These are phyloP conservation scores for Apiospora hydei DNA, from an alignment of 2,329 filamentous ascomycete species.

Conservation along the genomic window DNA sequence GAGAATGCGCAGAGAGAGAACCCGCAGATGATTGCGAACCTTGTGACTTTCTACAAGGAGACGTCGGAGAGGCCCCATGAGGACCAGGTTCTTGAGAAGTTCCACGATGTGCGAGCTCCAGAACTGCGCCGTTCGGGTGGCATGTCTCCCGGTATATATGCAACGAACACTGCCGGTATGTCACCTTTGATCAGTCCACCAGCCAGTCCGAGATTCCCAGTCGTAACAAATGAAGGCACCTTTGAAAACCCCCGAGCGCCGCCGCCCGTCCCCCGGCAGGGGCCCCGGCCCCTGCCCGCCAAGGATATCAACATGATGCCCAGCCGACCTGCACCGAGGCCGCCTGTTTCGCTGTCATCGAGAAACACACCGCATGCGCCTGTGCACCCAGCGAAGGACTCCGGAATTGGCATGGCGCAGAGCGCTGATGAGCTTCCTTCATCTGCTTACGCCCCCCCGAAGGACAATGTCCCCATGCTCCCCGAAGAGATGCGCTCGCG, in stretches of 20 bases:
- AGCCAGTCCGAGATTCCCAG: constrained; percentile 84
- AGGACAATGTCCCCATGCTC: constrained; percentile 66
- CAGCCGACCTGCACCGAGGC: constrained; percentile 83
- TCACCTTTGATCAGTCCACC: constrained; percentile 77
- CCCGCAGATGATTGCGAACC: constrained; percentile 93
- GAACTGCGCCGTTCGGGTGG: constrained; percentile 56
- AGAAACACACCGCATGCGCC: constrained; percentile 64
- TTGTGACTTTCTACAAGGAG: constrained; percentile 97
- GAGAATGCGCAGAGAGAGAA: constrained; percentile 96
- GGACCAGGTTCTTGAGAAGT: constrained; percentile 94
- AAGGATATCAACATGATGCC: constrained; percentile 74
- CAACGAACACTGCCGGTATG: constrained; percentile 63
- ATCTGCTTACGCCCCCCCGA: constrained; percentile 54
- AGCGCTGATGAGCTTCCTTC: constrained; percentile 62
- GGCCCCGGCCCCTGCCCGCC: constrained; percentile 47
- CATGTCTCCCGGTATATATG: constrained; percentile 61
- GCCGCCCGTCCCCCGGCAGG: constrained; percentile 69
- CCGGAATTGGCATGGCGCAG: constrained; percentile 67
- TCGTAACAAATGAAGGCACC: constrained; percentile 85
- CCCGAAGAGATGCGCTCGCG: constrained; percentile 72
- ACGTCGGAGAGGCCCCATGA: constrained; percentile 82
- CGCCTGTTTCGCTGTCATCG: constrained; percentile 71
- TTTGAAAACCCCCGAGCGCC: constrained; percentile 97
- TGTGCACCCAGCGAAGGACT: constrained; percentile 63
- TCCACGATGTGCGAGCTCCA: constrained; percentile 79